Evolutionary conservation across 2,329 filamentous ascomycete genomes (phyloP).

Genomic region (Exophiala xenobiotica): DNA sequence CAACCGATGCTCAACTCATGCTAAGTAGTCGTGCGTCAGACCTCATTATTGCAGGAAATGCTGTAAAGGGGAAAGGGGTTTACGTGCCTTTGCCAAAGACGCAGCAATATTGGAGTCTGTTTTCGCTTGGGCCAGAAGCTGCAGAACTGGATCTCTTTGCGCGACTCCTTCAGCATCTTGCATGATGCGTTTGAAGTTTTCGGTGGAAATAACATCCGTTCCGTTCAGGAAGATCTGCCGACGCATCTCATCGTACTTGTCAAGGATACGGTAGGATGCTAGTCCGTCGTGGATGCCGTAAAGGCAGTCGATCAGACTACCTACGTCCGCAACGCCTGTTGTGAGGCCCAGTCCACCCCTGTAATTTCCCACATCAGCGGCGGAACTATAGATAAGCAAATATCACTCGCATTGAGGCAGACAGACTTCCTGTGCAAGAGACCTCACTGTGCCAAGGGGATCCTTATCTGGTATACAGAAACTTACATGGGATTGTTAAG

Average conservation of each 20-base stretch:
- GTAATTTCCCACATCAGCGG: not conserved
- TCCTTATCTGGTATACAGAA: too few relatives aligned
- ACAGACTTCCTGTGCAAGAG: not conserved
- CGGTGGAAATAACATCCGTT: constrained; percentile 42
- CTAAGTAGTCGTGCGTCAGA: not conserved
- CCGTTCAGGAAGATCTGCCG: constrained; percentile 39
- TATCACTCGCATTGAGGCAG: constrained; percentile 55
- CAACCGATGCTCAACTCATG: constrained; percentile 1
- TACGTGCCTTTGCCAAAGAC: not conserved
- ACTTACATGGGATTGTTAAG: constrained; percentile 15
- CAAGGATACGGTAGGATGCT: constrained; percentile 42
- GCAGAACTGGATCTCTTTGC: constrained; percentile 39
- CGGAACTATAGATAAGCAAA: not conserved
- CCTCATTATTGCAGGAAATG: not conserved
- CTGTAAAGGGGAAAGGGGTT: not conserved
- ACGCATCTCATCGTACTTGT: constrained; percentile 43
- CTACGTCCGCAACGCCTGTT: constrained; percentile 62
- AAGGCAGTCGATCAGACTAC: constrained; percentile 61
- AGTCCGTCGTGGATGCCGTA: constrained; percentile 41
- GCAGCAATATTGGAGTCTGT: not conserved
- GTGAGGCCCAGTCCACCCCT: constrained; percentile 61
- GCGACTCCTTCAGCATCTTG: constrained; percentile 36
- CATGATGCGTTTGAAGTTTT: constrained; percentile 41
- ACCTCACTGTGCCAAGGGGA: too few relatives aligned
- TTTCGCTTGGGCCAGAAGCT: not conserved